Conservation (phyloP, 2,329 filamentous ascomycete species). For the Periconia macrospinosa region DNA sequence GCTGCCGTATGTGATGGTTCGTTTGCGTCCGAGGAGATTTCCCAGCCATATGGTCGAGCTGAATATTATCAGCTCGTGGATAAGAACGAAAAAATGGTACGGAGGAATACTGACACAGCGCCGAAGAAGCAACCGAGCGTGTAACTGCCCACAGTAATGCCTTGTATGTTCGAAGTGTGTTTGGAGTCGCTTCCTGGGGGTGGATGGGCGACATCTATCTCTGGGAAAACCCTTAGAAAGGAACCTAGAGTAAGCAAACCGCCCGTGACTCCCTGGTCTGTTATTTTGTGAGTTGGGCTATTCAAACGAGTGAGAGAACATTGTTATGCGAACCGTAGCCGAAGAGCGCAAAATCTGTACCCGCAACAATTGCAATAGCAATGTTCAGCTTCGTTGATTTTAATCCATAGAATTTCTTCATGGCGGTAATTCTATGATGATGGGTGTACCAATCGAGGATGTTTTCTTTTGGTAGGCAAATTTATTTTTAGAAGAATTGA, state of each 20-base stretch:
- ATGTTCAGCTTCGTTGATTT: conserved; percentile 65
- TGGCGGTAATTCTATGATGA: background rate
- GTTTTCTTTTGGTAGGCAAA: too few relatives aligned
- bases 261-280: conserved; percentile 59
- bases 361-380: conserved; percentile 72
- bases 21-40: conserved; percentile 60
- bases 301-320: too few relatives aligned
- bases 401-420: conserved; percentile 63
- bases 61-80: too few relatives aligned
- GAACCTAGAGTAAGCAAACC: conserved; percentile 67
- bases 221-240: conserved; percentile 54
- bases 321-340: conserved; percentile 57
- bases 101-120: too few relatives aligned
- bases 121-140: conserved; percentile 50
- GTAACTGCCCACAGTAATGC: conserved; percentile 42
- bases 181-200: conserved; percentile 32
- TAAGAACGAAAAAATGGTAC: too few relatives aligned
- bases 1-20: conserved; percentile 62
- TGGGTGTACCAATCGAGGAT: background rate
- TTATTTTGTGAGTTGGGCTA: conserved; percentile 7
- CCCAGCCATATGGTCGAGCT: conserved; percentile 53
- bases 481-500: too few relatives aligned
- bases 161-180: conserved; percentile 47
- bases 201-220: conserved; percentile 44
- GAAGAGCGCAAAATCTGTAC: conserved; percentile 68